A percentile compares a stretch with the other conserved stretches of the same genome.
phyloP scores from a whole-genome alignment of 495 filamentous ascomycete genomes.

The Penicillium simplicissimum region DNA sequence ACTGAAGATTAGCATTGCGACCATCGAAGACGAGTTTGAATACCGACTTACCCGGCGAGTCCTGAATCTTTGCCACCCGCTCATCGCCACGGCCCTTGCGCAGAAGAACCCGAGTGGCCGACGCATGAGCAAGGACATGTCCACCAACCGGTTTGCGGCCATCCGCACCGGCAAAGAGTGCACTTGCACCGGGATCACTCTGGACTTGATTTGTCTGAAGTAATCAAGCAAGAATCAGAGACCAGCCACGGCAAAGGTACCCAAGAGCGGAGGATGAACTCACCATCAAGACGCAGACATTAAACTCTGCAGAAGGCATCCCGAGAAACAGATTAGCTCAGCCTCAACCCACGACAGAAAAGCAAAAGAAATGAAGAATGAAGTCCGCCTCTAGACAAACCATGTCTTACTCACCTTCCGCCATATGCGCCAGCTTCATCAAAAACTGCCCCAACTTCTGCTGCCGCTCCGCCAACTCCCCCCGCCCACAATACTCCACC shows the following conservation, averaged over 20 bases:
- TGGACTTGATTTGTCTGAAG: constrained; percentile 77
- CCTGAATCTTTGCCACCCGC: constrained; percentile 76
- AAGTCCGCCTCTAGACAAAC: background rate
- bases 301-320: constrained; percentile 59
- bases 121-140: constrained; percentile 79
- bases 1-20: constrained; percentile 5
- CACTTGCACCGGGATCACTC: constrained; percentile 76
- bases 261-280: constrained; percentile 5
- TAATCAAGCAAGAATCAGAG: background rate
- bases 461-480: constrained; percentile 74
- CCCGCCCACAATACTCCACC: constrained; percentile 73
- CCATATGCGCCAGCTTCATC: constrained; percentile 69
- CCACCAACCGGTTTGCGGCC: constrained; percentile 75
- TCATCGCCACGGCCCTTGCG: constrained; percentile 79
- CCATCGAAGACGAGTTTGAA: background rate
- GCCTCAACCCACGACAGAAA: background rate
- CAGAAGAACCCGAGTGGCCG: constrained; percentile 70
- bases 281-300: constrained; percentile 74
- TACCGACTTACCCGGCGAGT: constrained; percentile 62
- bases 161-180: constrained; percentile 77
- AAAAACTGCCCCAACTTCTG: constrained; percentile 74
- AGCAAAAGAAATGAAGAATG: background rate
- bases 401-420: constrained; percentile 54
- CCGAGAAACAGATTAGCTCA: constrained; percentile 12
- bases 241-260: background rate